These are phyloP conservation scores for Sideroxylon spinosum DNA, from an alignment of 179 eudicot genomes.

Conservation along the genomic window DNA sequence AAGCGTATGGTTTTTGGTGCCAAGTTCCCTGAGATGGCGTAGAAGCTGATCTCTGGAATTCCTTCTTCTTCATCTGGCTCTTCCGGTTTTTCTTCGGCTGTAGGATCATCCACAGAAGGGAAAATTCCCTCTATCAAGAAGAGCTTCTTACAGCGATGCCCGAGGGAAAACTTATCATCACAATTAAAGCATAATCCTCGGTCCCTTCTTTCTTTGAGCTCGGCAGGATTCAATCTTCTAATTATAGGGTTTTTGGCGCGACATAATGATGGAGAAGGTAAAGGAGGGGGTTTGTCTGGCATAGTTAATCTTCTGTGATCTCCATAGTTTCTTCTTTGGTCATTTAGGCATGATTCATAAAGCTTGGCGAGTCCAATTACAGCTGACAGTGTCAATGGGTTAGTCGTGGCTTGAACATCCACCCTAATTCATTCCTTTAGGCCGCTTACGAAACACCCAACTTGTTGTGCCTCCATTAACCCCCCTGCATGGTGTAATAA, in stretches of 20 bases:
- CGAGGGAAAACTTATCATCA: not conserved
- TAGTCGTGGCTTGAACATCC: not conserved
- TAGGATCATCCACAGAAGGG: no score
- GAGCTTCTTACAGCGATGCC: no score
- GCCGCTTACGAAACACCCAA: constrained; percentile 1
- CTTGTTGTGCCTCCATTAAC: not conserved
- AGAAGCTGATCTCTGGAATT: no score
- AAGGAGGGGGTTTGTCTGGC: not conserved
- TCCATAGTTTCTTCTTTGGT: not conserved
- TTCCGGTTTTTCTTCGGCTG: no score
- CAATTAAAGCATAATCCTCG: not conserved
- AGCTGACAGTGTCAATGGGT: not conserved
- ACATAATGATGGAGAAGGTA: not conserved
- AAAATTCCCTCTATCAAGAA: no score
- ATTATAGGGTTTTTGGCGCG: not conserved
- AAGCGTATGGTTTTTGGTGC: no score
- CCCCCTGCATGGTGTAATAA: not conserved
- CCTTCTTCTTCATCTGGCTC: no score
- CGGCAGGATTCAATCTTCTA: not conserved
- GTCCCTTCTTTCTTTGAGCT: not conserved
- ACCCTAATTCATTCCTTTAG: not conserved
- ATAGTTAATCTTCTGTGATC: not conserved
- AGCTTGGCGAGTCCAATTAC: not conserved
- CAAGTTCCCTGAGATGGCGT: no score
- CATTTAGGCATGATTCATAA: not conserved